Conservation (phyloP, 2,329 filamentous ascomycete species). For the Cladosporium sphaerospermum region DNA sequence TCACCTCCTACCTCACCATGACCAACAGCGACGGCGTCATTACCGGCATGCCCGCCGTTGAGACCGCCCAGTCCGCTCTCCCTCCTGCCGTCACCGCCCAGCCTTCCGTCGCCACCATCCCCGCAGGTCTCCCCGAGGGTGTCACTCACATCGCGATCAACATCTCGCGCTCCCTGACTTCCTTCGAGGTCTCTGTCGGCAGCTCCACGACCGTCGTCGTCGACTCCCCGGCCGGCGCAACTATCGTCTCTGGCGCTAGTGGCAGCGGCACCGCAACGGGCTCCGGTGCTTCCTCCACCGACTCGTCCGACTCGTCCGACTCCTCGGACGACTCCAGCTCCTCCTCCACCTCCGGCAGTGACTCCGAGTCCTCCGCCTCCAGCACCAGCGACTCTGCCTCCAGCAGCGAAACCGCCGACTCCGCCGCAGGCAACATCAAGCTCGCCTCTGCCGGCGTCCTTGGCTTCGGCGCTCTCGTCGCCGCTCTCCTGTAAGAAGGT, state of each 20-base stretch:
- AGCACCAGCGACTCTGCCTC: conserved; percentile 17
- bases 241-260: conserved; percentile 14
- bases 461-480: conserved; percentile 33
- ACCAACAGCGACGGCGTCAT: conserved; percentile 46
- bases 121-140: conserved; percentile 35
- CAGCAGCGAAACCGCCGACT: conserved; percentile 13
- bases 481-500: conserved; percentile 29
- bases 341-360: conserved; percentile 10
- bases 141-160: conserved; percentile 25
- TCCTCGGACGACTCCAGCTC: conserved; percentile 15
- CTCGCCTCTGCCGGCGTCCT: conserved; percentile 29
- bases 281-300: conserved; percentile 13
- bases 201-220: conserved; percentile 27
- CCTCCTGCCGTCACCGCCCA: conserved; percentile 32
- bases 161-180: conserved; percentile 25
- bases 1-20: conserved; percentile 40
- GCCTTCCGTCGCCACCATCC: conserved; percentile 35
- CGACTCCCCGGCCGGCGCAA: conserved; percentile 19
- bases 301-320: conserved; percentile 11
- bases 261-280: conserved; percentile 13
- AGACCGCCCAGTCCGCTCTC: conserved; percentile 37
- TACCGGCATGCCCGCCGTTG: conserved; percentile 41
- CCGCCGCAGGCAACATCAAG: conserved; percentile 25
- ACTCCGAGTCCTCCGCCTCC: conserved; percentile 15
- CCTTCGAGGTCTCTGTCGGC: conserved; percentile 29